Conservation (phyloP, 2,329 filamentous ascomycete species). For the Trichophyton verrucosum region DNA sequence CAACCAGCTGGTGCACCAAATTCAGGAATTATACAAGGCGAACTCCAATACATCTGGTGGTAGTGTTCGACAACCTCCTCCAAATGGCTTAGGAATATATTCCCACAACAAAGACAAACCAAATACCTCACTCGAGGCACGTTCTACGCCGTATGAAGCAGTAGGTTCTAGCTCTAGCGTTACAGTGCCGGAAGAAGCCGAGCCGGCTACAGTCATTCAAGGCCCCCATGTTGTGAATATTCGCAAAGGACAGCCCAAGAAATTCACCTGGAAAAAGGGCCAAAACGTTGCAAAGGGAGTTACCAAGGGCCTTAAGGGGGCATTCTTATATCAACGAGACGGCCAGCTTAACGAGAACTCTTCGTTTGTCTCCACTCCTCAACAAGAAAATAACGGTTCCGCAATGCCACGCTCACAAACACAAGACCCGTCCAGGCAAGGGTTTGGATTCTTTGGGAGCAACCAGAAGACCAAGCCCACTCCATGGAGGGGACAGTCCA, state of each 20-base stretch:
- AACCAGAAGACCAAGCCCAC: conserved; percentile 32
- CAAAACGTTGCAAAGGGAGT: conserved; percentile 91
- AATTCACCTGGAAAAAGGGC: conserved; percentile 98
- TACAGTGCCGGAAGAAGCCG: conserved; percentile 52
- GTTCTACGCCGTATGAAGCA: conserved; percentile 36
- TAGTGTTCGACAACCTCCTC: conserved; percentile 16
- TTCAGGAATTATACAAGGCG: conserved; percentile 83
- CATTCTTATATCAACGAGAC: conserved; percentile 56
- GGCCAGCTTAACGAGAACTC: conserved; percentile 51
- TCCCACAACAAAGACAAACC: conserved; percentile 43
- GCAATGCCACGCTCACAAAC: conserved; percentile 28
- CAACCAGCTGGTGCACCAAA: conserved; percentile 85
- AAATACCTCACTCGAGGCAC: conserved; percentile 30
- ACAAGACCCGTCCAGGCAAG: conserved; percentile 41
- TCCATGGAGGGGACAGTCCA: conserved; percentile 30
- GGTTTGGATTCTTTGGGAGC: conserved; percentile 57
- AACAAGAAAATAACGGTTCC: conserved; percentile 17
- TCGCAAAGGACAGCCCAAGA: conserved; percentile 83
- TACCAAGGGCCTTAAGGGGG: conserved; percentile 84
- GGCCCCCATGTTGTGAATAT: conserved; percentile 94
- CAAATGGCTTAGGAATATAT: conserved; percentile 52
- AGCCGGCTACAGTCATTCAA: conserved; percentile 46
- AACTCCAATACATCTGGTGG: conserved; percentile 43
- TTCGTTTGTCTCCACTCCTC: conserved; percentile 47
- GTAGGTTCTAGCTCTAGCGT: conserved; percentile 46